phyloP scores from a whole-genome alignment of 2,329 filamentous ascomycete genomes.

The Zymoseptoria brevis region DNA sequence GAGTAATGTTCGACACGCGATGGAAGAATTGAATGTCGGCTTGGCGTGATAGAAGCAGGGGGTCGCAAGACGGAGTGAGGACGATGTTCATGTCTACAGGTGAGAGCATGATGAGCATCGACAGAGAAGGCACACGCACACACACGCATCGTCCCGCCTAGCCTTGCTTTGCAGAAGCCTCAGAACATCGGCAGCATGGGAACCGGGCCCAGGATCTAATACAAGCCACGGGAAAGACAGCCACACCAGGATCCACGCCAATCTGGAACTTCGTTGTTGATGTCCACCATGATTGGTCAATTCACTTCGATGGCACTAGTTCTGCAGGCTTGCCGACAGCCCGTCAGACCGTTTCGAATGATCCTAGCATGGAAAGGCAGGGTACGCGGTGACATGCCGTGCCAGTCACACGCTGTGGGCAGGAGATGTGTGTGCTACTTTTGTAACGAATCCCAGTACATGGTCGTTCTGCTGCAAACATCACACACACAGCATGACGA shows the following conservation, averaged over 20 bases:
- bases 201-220: too few relatives aligned
- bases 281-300: neutral
- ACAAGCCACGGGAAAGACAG: neutral
- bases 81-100: conserved; percentile 5
- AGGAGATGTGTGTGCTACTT: neutral
- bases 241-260: neutral
- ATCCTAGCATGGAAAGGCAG: neutral
- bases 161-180: neutral
- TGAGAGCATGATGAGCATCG: neutral
- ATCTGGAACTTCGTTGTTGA: neutral
- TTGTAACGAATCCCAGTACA: neutral
- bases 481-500: neutral
- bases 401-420: neutral
- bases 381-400: neutral
- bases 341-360: conserved; percentile 2
- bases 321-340: conserved; percentile 1
- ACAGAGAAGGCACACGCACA: neutral
- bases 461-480: neutral
- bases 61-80: neutral
- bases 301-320: neutral
- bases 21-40: conserved; percentile 3
- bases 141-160: neutral
- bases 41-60: conserved; percentile 10
- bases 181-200: neutral
- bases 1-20: conserved; percentile 1